These are phyloP conservation scores for Borealophlyctis nickersoniae DNA, from an alignment of 192 early-diverging fungal genomes.

Conservation along the genomic window DNA sequence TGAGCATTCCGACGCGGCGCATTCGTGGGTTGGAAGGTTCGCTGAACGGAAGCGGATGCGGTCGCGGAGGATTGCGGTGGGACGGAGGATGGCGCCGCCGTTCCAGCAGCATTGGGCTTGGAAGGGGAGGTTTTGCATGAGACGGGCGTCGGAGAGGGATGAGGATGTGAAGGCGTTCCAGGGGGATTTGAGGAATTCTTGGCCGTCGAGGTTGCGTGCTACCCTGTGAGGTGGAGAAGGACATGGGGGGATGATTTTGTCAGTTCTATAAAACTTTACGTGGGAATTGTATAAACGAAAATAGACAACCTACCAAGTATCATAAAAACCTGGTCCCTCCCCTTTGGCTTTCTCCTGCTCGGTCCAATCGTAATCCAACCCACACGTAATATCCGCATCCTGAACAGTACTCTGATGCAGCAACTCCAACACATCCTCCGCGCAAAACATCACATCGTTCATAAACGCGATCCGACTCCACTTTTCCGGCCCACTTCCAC, in stretches of 20 bases:
- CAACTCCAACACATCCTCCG: slow-evolving; percentile 1
- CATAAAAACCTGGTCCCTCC: not conserved
- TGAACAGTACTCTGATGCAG: not conserved
- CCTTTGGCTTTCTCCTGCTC: not conserved
- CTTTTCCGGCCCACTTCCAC: too few species aligned
- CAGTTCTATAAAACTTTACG: not conserved
- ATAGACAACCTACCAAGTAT: not conserved
- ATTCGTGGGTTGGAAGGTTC: not conserved
- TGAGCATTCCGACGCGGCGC: not conserved
- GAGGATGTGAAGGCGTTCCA: not conserved
- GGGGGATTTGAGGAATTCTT: not conserved
- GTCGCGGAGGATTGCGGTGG: not conserved
- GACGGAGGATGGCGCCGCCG: not conserved
- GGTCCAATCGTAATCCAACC: not conserved
- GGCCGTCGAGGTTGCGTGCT: not conserved
- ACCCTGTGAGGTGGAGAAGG: not conserved
- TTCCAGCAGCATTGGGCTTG: slow-evolving; percentile 3
- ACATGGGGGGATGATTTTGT: not conserved
- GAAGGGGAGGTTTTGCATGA: not conserved
- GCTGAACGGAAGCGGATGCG: not conserved
- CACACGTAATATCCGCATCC: slow-evolving; percentile 2
- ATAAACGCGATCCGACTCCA: not conserved
- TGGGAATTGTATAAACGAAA: not conserved
- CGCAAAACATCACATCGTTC: not conserved
- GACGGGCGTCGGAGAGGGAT: not conserved